Conservation (phyloP, 1,284 basidiomycete genomes). For the Ustilago cynodontis region DNA sequence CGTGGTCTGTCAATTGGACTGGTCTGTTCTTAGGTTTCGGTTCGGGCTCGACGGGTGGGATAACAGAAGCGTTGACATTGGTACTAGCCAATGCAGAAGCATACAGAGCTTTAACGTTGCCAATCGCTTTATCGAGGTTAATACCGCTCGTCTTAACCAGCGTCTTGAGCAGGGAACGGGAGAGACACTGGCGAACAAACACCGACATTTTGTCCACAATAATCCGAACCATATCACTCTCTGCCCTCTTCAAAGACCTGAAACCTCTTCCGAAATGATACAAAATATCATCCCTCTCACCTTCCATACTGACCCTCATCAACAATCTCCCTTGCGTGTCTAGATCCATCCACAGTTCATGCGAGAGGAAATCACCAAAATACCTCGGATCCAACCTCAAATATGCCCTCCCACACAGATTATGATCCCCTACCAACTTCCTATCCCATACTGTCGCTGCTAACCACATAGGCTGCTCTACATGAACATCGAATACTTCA, state of each 20-base stretch:
- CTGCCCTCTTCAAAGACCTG: conserved; percentile 90
- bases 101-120: conserved; percentile 67
- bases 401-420: conserved; percentile 90
- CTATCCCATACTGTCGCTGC: conserved; percentile 95
- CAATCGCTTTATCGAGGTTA: conserved; percentile 67
- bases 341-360: conserved; percentile 93
- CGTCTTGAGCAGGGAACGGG: conserved; percentile 76
- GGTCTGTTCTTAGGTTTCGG: conserved; percentile 71
- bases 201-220: conserved; percentile 99
- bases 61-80: conserved; percentile 55
- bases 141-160: conserved; percentile 67
- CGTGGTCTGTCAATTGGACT: conserved; percentile 85
- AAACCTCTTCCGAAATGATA: conserved; percentile 98
- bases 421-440: conserved; percentile 77
- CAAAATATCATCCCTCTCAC: conserved; percentile 96
- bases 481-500: conserved; percentile 93
- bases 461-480: conserved; percentile 85
- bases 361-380: conserved; percentile 88
- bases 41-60: conserved; percentile 65
- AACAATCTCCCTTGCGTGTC: conserved; percentile 87
- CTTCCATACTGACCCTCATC: conserved; percentile 95
- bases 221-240: conserved; percentile 94
- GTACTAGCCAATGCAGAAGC: conserved; percentile 65
- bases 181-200: conserved; percentile 89
- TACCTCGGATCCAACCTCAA: conserved; percentile 89